phyloP scores from a whole-genome alignment of 1,284 basidiomycete species.

The Agaricales sp. region DNA sequence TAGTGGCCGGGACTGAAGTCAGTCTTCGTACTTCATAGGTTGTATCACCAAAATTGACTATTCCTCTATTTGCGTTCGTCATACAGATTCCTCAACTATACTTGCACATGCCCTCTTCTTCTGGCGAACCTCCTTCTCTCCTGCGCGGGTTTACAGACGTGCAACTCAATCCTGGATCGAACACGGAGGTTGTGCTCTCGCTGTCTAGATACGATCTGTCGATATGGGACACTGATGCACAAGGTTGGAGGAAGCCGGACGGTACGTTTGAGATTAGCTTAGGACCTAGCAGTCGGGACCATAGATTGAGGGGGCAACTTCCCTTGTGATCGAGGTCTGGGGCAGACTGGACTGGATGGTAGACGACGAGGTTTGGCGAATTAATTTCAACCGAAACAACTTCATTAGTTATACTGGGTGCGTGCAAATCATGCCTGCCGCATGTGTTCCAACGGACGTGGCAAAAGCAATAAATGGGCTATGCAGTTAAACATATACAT shows the following conservation, averaged over 20 bases:
- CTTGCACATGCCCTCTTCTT: slow-evolving; percentile 26
- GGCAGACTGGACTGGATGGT: too few relatives aligned
- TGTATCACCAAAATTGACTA: not conserved
- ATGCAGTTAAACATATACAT: too few relatives aligned
- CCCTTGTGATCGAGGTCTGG: not conserved
- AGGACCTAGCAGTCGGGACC: slow-evolving; percentile 44
- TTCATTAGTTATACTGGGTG: too few relatives aligned
- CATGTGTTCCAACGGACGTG: too few relatives aligned
- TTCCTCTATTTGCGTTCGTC: too few relatives aligned
- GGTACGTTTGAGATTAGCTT: slow-evolving; percentile 34
- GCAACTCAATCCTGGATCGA: slow-evolving; percentile 25
- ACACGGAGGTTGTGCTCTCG: slow-evolving; percentile 23
- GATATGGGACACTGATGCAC: slow-evolving; percentile 34
- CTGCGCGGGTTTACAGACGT: slow-evolving; percentile 36
- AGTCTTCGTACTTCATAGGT: slow-evolving; percentile 1
- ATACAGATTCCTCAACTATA: slow-evolving; percentile 34
- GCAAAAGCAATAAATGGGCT: too few relatives aligned
- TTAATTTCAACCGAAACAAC: too few relatives aligned
- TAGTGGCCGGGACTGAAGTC: slow-evolving; percentile 21
- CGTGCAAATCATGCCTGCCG: too few relatives aligned
- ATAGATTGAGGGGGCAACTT: not conserved
- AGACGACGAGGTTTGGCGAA: too few relatives aligned
- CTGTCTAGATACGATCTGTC: slow-evolving; percentile 34
- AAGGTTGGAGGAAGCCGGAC: slow-evolving; percentile 40
- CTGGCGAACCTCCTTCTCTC: slow-evolving; percentile 30